A percentile compares a stretch with the other conserved stretches of the same genome.
Evolutionary conservation across 768 basidiomycete species (phyloP).

Genomic region (Suillus ampliporus): DNA sequence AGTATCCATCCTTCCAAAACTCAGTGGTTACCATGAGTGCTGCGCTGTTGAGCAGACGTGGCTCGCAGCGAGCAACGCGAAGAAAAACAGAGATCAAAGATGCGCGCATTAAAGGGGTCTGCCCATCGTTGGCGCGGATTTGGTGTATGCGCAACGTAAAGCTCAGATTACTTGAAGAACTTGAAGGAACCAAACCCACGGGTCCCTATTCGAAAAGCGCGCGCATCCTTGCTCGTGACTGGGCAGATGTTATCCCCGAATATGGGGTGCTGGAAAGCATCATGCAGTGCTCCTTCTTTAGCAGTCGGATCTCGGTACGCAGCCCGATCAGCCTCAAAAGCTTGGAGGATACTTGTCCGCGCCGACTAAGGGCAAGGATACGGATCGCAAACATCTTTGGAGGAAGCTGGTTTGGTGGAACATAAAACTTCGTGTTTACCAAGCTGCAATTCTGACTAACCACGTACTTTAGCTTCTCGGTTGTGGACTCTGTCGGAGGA

Average conservation of each 20-base stretch:
- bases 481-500: no score
- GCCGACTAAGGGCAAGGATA: conserved; percentile 91
- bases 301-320: conserved; percentile 80
- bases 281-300: conserved; percentile 88
- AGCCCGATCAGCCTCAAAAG: conserved; percentile 76
- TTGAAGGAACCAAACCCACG: conserved; percentile 95
- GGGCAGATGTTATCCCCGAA: conserved; percentile 97
- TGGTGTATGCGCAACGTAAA: conserved; percentile 98
- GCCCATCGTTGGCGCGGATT: conserved; percentile 94
- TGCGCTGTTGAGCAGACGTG: conserved; percentile 95
- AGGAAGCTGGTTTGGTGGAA: conserved; percentile 92
- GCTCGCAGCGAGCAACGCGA: conserved; percentile 97
- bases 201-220: conserved; percentile 97
- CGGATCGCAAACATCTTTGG: conserved; percentile 76
- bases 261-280: conserved; percentile 95
- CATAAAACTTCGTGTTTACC: conserved; percentile 52
- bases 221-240: conserved; percentile 85
- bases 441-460: no score
- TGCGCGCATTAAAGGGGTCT: conserved; percentile 90
- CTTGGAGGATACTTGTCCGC: conserved; percentile 86
- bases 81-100: conserved; percentile 94
- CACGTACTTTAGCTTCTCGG: no score
- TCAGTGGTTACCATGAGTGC: conserved; percentile 95
- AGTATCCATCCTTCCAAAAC: conserved; percentile 83
- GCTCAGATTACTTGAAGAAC: conserved; percentile 92